Base-by-base conservation (phyloP, 2,329 filamentous ascomycete species). In the Claviceps sp. region DNA sequence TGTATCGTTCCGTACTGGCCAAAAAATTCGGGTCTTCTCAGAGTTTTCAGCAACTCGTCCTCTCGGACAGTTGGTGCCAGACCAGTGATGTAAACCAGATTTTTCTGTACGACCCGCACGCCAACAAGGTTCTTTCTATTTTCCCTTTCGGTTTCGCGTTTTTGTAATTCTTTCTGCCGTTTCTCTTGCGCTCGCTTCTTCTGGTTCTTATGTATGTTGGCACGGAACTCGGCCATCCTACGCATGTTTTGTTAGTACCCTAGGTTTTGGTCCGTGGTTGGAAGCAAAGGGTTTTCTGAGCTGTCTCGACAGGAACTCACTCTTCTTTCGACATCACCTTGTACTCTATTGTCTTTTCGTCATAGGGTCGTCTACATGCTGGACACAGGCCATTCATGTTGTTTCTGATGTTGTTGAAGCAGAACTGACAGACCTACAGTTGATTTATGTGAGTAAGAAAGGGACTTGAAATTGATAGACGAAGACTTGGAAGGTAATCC, bases 331-430 rank as follows among this genome's bases (percentile, higher is more conserved):
- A 95, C 54, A 95, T 88, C 52, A 93, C 85, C 70, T 95, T 95
- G 79, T 89, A 98, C 69, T 96, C 82, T 66, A 98, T 97, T 34
- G 89, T 94, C 66, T 91, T 91, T 60, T 98, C 94, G 67, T 96
- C 89, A 68, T 98, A 98, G 5, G 88, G 85, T 66, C 93, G 80
- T 69, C 93, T 82, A 67, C 93, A 98, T 59, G 95, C 95, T n/a
- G 93, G 93, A 68, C 93, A 98, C 53, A 96, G 78, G 38, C 91
- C 90, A 65, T 96, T 97, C 79, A 95, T 89, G 62, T 96, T 96
- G 61, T 86, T 95, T 71, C 94, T 95, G 67, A 98, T 94, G 67
- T 97, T 98, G 71, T 98, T 96, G 75, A 91, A 98, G 72, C 93
- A 98, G 71, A 98, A 98, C 75, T 98, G 94, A 70, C 93, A 98